Base-by-base conservation (phyloP, 2,329 filamentous ascomycete genomes). In the Parastagonospora nodorum region DNA sequence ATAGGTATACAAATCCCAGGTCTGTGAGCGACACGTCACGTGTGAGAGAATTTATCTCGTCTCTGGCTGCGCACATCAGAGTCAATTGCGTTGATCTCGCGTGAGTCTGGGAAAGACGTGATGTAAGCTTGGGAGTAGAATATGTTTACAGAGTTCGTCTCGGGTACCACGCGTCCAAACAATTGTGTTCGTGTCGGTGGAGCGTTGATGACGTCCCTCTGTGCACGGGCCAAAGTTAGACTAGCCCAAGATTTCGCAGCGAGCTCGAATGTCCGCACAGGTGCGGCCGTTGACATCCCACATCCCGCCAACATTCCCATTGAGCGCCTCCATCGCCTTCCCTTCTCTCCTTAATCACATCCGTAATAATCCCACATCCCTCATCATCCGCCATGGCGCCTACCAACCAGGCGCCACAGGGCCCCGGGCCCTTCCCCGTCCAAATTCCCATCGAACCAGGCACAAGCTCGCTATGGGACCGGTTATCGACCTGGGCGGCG, bases 401-500 rank as follows among this genome's bases (percentile, higher is more conserved):
- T 40, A 55, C 57, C 15, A 64, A 64, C 47, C 30, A 48, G 37
- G 61, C 61, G 31, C 61, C 63, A 16, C 63, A 66, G 53, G 53
- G 55, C 45, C 71, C 69, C n/a, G 67, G 67, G 31, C 69, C 67
- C 8, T 67, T 72, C 57, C 70, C 69, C 54, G 67, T 74, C 42
- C 59, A 61, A 41, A 64, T 71, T 47, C 63, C 81, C 32, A 33
- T 43, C 33, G 71, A 77, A 39, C 65, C 76, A 39, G 75, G 77
- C 51, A 83, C 88, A 55, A 84, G 87, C 52, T 88, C 89, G 40
- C 78, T 94, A 48, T 96, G 92, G 92, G 90, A 96, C 75, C 88
- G 92, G 68, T 80, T 97, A 77, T 88, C 92, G 61, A 87, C 81
- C 70, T 99, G 94, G 93, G 92, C 89, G 11, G 90, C 92, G 2